Evolutionary conservation across 73 alveolate species (phyloP).

Genomic region (Diophrys sp.): DNA sequence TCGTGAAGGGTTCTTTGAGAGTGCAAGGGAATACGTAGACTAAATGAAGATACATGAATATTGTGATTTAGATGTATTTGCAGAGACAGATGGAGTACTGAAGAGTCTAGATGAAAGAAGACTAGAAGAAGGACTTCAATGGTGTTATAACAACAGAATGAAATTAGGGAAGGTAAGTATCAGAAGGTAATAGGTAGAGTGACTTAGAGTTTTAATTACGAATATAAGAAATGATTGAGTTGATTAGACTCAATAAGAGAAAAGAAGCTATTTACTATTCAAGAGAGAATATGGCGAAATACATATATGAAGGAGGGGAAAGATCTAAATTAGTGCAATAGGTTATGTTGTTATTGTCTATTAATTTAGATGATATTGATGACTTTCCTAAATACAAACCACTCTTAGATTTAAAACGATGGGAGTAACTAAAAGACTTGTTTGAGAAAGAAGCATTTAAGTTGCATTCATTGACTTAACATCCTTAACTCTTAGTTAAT

Average conservation of each 20-base stretch:
- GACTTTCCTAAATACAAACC: slow-evolving; percentile 23
- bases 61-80: slow-evolving; percentile 52
- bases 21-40: slow-evolving; percentile 27
- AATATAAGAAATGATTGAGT: slow-evolving; percentile 40
- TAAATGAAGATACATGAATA: slow-evolving; percentile 39
- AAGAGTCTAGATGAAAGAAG: slow-evolving; percentile 27
- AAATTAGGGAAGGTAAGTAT: slow-evolving; percentile 30
- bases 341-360: slow-evolving; percentile 35
- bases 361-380: slow-evolving; percentile 15
- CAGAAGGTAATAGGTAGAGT: too few species aligned
- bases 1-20: slow-evolving; percentile 52
- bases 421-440: slow-evolving; percentile 47
- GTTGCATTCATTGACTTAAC: slow-evolving; percentile 32
- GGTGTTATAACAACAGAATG: slow-evolving; percentile 52
- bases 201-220: slow-evolving; percentile 49
- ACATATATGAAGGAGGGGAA: too few species aligned
- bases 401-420: slow-evolving; percentile 46
- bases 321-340: too few species aligned
- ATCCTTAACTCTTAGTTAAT: slow-evolving; percentile 33
- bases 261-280: slow-evolving; percentile 46
- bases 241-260: slow-evolving; percentile 8
- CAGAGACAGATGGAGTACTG: slow-evolving; percentile 38
- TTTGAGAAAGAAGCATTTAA: slow-evolving; percentile 43
- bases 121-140: slow-evolving; percentile 40
- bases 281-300: slow-evolving; percentile 25